Conservation (phyloP, 2,329 filamentous ascomycete species). For the Metarhizium robertsii region DNA sequence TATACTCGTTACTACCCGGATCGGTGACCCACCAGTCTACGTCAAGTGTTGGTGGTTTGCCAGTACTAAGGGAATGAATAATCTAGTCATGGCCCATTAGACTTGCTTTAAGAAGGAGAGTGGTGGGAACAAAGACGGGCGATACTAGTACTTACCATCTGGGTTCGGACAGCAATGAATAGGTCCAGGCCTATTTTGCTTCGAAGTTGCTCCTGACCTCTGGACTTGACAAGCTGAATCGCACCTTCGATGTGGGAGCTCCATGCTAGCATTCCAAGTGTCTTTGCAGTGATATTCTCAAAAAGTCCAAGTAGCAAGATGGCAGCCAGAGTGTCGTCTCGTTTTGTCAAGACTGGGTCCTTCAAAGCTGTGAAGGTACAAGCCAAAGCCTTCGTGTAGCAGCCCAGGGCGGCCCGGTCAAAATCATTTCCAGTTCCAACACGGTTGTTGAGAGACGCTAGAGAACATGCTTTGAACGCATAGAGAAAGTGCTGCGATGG, state of each 20-base stretch:
- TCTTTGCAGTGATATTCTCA: conserved; percentile 48
- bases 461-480: conserved; percentile 49
- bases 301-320: conserved; percentile 51
- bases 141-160: conserved; percentile 34
- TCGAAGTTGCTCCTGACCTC: conserved; percentile 42
- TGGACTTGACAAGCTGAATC: conserved; percentile 46
- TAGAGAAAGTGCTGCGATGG: conserved; percentile 37
- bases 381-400: conserved; percentile 45
- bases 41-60: conserved; percentile 40
- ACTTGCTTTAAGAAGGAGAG: not conserved
- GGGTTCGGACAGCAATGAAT: conserved; percentile 48
- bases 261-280: conserved; percentile 46
- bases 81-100: conserved; percentile 26
- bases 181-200: conserved; percentile 43
- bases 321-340: conserved; percentile 47
- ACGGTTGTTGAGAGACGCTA: conserved; percentile 47
- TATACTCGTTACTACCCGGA: conserved; percentile 35
- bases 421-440: conserved; percentile 22
- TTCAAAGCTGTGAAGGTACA: conserved; percentile 42
- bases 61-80: conserved; percentile 44
- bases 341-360: conserved; percentile 35
- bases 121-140: not conserved
- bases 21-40: conserved; percentile 50
- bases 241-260: conserved; percentile 54
- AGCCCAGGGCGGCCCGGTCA: conserved; percentile 30